phyloP scores from a whole-genome alignment of 148 eudicot species.

The Heliamphora exappendiculata region DNA sequence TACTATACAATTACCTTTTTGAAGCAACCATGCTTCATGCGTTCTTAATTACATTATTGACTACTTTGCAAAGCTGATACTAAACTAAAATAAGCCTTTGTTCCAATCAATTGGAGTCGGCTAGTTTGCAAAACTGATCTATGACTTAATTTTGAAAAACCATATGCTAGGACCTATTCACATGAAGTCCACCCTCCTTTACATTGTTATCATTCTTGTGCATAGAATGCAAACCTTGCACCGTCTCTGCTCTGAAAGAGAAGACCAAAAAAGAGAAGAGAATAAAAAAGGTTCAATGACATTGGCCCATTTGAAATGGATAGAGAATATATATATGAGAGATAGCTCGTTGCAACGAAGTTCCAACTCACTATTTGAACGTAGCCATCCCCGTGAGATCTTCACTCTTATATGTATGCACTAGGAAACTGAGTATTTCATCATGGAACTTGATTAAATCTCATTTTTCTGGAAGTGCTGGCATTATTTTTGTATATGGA shows the following conservation, averaged over 20 bases:
- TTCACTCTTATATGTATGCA: neutral
- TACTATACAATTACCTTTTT: too few species aligned
- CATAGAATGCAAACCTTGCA: neutral
- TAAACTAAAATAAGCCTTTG: too few species aligned
- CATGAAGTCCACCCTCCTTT: neutral
- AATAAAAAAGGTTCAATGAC: neutral
- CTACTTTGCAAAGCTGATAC: neutral
- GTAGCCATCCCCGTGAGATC: neutral
- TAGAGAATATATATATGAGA: neutral
- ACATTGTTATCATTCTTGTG: neutral
- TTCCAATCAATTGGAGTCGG: too few species aligned
- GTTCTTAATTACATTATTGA: neutral
- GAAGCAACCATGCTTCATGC: too few species aligned
- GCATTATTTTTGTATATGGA: neutral
- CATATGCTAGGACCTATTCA: neutral
- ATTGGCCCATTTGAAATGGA: neutral
- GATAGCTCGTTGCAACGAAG: neutral
- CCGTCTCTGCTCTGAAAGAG: neutral
- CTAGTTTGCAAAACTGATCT: neutral
- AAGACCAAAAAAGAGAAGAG: neutral
- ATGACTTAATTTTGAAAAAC: neutral
- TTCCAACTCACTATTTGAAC: neutral
- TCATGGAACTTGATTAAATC: neutral
- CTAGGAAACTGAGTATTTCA: neutral
- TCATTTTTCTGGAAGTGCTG: neutral